phyloP scores from a whole-genome alignment of 2,329 filamentous ascomycete genomes.

The Trichoderma sp. region DNA sequence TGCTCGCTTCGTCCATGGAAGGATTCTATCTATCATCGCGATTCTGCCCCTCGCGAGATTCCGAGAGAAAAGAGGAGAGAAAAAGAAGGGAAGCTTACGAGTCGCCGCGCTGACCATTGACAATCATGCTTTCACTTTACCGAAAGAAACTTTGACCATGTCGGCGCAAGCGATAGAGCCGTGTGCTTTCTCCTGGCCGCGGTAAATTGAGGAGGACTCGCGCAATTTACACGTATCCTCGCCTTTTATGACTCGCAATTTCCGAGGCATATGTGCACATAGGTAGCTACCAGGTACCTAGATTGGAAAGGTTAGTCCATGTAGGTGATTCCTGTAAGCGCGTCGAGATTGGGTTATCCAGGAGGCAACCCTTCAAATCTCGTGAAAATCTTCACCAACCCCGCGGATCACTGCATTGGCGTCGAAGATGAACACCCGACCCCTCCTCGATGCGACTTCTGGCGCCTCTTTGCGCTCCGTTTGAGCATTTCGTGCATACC shows the following conservation, averaged over 20 bases:
- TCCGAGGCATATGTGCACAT: background rate
- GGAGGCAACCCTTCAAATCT: background rate
- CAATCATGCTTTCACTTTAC: background rate
- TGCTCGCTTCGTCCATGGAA: background rate
- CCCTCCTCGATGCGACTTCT: constrained; percentile 4
- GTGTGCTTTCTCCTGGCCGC: background rate
- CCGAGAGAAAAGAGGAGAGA: background rate
- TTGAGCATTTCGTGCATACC: constrained; percentile 26
- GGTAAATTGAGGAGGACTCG: constrained; percentile 16
- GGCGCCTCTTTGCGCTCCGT: constrained; percentile 14
- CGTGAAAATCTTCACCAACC: background rate
- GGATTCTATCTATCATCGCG: background rate
- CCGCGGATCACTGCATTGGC: constrained; percentile 12
- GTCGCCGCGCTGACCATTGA: background rate
- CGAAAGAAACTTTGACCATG: constrained; percentile 11
- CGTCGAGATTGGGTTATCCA: constrained; percentile 2
- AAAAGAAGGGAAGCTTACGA: background rate
- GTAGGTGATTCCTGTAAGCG: background rate
- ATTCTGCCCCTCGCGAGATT: background rate
- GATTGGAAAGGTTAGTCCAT: too few species aligned
- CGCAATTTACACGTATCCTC: constrained; percentile 22
- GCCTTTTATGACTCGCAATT: constrained; percentile 10
- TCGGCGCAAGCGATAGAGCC: constrained; percentile 11
- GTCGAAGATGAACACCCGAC: background rate
- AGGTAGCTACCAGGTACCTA: too few species aligned